Conservation (phyloP, 148 eudicot species). For the Spergularia bocconei region DNA sequence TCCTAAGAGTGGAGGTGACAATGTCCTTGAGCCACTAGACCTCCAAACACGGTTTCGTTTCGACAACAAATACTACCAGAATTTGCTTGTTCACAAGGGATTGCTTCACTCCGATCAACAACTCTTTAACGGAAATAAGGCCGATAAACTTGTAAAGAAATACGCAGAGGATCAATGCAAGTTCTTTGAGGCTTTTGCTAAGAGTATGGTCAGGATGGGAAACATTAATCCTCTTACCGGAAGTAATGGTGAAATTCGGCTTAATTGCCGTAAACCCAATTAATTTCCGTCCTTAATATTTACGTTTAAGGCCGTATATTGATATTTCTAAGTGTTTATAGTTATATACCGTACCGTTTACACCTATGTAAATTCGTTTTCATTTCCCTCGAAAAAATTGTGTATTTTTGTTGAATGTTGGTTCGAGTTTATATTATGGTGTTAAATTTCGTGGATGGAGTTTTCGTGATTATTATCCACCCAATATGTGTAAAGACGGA, state of each 20-base stretch:
- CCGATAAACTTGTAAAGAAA: conserved; percentile 39
- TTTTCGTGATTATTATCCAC: too few species aligned
- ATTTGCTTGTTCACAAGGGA: conserved; percentile 47
- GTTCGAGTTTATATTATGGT: too few species aligned
- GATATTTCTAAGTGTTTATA: too few species aligned
- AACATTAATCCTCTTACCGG: conserved; percentile 61
- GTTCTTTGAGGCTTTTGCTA: conserved; percentile 50
- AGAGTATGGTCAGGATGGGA: conserved; percentile 66
- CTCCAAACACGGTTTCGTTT: conserved; percentile 32
- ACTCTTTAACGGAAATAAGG: conserved; percentile 55
- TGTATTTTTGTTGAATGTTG: too few species aligned
- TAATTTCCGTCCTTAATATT: neutral
- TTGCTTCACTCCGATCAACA: conserved; percentile 78
- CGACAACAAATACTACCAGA: conserved; percentile 57
- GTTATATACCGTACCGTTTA: too few species aligned
- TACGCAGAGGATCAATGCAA: conserved; percentile 32
- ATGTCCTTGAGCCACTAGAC: conserved; percentile 51
- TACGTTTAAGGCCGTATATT: too few species aligned
- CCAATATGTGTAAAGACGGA: too few species aligned
- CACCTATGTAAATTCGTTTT: too few species aligned
- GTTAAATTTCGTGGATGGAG: too few species aligned
- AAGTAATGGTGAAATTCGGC: conserved; percentile 54
- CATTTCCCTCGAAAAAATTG: too few species aligned
- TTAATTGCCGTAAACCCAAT: conserved; percentile 52
- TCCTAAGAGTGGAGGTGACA: conserved; percentile 49